These are phyloP conservation scores for Cercospora canescens DNA, from an alignment of 2,329 filamentous ascomycete genomes.

Conservation along the genomic window DNA sequence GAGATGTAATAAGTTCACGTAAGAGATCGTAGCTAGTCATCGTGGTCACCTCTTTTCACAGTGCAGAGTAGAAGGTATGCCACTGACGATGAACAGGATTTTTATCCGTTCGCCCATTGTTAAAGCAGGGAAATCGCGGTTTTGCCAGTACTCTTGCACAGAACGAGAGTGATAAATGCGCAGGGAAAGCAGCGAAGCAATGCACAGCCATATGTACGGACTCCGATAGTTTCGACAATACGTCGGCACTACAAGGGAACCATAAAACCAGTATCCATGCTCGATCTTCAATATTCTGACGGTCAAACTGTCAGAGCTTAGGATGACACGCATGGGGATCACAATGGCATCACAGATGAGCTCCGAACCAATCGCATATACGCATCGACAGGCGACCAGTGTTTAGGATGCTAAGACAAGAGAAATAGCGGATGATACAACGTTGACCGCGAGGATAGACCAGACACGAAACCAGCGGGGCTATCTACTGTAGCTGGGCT, in stretches of 20 bases:
- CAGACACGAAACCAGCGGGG: neutral
- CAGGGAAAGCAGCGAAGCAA: neutral
- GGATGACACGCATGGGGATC: neutral
- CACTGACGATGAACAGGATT: neutral
- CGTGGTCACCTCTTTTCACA: no score
- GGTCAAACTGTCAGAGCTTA: neutral
- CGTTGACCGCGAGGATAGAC: neutral
- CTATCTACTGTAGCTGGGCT: neutral
- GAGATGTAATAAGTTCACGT: neutral
- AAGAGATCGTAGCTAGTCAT: neutral
- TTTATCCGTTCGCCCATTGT: neutral
- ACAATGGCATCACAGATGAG: neutral
- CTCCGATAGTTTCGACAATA: neutral
- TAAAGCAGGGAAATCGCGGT: neutral
- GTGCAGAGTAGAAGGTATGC: neutral
- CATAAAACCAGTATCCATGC: neutral
- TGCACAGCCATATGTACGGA: neutral
- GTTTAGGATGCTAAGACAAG: no score
- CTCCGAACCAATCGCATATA: neutral
- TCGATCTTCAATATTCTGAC: neutral
- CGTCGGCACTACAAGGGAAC: neutral
- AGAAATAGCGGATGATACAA: no score
- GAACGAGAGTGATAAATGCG: neutral
- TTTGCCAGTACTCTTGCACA: neutral
- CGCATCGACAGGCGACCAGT: no score